These are phyloP conservation scores for Phialophora verrucosa DNA, from an alignment of 2,329 filamentous ascomycete genomes.

Conservation along the genomic window DNA sequence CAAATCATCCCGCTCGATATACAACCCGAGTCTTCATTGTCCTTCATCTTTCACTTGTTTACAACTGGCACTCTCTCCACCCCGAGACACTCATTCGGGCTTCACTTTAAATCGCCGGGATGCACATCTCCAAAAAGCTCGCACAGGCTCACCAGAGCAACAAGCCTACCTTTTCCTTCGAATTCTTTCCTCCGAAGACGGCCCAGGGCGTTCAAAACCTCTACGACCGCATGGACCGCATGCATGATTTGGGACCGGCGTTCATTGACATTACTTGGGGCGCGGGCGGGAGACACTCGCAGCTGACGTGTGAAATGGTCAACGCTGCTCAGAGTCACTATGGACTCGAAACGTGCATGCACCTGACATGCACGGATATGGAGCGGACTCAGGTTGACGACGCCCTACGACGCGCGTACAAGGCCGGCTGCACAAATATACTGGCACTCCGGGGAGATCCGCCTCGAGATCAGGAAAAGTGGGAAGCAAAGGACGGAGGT, in stretches of 20 bases:
- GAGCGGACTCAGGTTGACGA: conserved; percentile 87
- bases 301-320: conserved; percentile 97
- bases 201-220: conserved; percentile 90
- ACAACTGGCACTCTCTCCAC: conserved; percentile 12
- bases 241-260: conserved; percentile 90
- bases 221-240: conserved; percentile 99
- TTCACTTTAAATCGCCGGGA: conserved; percentile 54
- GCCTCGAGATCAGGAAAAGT: conserved; percentile 89
- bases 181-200: conserved; percentile 99
- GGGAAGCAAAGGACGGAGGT: conserved; percentile 83
- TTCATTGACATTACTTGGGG: conserved; percentile 99
- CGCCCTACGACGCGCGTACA: conserved; percentile 85
- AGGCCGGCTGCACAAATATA: conserved; percentile 96
- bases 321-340: conserved; percentile 93
- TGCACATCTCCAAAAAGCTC: conserved; percentile 96
- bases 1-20: conserved; percentile 4
- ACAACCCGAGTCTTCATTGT: background rate
- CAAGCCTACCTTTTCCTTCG: conserved; percentile 93
- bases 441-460: conserved; percentile 91
- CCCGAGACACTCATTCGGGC: conserved; percentile 1
- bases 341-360: conserved; percentile 98
- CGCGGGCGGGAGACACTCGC: conserved; percentile 86
- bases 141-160: conserved; percentile 77
- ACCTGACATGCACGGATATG: conserved; percentile 98
- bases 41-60: conserved; percentile 9